Base-by-base conservation (phyloP, 202 grass and related monocot species). In the Elaeis oleifera region DNA sequence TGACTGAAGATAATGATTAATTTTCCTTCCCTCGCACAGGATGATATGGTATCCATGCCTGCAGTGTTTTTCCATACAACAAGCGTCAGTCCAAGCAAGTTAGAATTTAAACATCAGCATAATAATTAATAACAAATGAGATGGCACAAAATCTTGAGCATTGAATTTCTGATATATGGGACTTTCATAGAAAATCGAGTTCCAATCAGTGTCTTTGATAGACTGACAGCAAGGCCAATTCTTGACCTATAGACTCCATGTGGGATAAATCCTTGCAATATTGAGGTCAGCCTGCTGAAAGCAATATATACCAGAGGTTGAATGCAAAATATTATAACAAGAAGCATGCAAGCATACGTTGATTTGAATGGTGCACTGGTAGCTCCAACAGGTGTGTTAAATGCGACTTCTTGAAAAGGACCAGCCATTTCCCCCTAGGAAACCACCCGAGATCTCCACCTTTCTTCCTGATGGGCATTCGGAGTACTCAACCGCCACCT, bases 361-460 rank as follows among this genome's bases (percentile, higher is more conserved):
- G 92, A 97, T 76, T 97, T 92, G 63, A 97, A 97, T 56, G 92
- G 88, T 66, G 84, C 88, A 50, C 88, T 92, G 24, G 78, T 83
- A 70, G 79, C 71, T 71, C 92, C 92, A 62, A 89, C 60, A 58
- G 82, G 74, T 70, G 92, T 97, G 74, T 36, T 82, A 50, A 92
- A 97, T 25, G 92, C 92, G 64, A 91, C 92, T 53, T 97, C 92
- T 71, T 97, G 84, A 67, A 97, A 97, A 77, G 84, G 92, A 0
- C 92, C 88, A 55, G 92, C 92, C 92, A 92, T 97, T 83, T 97
- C 16, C 92, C 92, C 6, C 88, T 83, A 0, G 92, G 87, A 64
- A 97, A 97, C 92, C 92, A 97, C 48, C 92, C 92, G 67, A 97
- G 81, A 64, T 97, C 92, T 70, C 92, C 92, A 63, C 87, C 92